Evolutionary conservation across 1,139 yeast species (phyloP).

Genomic region (Hemisphaericaspora subhashii): DNA sequence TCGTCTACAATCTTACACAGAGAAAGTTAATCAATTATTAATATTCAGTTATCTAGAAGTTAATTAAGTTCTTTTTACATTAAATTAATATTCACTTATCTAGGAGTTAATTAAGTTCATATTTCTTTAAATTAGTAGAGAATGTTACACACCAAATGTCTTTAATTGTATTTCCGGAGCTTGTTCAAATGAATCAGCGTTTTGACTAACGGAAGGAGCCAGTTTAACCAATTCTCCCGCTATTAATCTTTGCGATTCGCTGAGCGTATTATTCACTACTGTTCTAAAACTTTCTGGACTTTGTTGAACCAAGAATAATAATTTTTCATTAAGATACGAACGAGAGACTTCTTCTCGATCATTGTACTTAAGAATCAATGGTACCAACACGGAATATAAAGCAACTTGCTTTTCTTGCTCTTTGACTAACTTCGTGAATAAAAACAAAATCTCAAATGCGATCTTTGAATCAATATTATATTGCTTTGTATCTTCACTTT

Average conservation of each 20-base stretch:
- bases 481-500: constrained; percentile 12
- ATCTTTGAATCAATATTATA: constrained; percentile 35
- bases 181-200: constrained; percentile 13
- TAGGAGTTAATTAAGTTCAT: no score
- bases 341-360: constrained; percentile 25
- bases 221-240: constrained; percentile 44
- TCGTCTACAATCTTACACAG: no score
- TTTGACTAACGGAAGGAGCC: constrained; percentile 8
- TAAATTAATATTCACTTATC: no score
- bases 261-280: constrained; percentile 41
- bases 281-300: constrained; percentile 55
- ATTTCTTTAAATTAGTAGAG: no score
- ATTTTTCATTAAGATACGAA: constrained; percentile 49
- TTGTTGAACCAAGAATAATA: constrained; percentile 51
- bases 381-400: constrained; percentile 47
- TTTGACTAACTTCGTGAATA: constrained; percentile 40
- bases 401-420: constrained; percentile 28
- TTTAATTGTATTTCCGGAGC: constrained; percentile 34
- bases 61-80: no score
- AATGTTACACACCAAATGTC: constrained; percentile 27
- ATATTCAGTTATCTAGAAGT: no score
- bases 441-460: constrained; percentile 54
- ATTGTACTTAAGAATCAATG: constrained; percentile 47
- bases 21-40: no score
- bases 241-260: constrained; percentile 34